phyloP scores from a whole-genome alignment of 176 grass and related monocot species.

The Thalia dealbata region DNA sequence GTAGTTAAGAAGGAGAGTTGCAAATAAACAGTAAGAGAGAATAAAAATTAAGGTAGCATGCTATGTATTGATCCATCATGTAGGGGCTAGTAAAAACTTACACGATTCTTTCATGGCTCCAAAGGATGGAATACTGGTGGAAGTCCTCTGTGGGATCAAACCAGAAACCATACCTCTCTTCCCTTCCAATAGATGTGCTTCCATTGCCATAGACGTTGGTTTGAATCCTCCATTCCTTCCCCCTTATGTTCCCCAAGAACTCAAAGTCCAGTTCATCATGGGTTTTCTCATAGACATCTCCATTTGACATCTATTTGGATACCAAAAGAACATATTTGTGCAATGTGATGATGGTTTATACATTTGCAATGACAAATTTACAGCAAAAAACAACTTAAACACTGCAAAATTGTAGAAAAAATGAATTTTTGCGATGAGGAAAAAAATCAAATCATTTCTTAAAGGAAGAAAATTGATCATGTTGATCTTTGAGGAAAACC shows the following conservation, averaged over 20 bases:
- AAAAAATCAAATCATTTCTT: too few species aligned
- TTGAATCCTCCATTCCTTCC: conserved; percentile 74
- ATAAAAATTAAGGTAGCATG: background rate
- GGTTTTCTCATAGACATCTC: conserved; percentile 67
- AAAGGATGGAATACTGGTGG: conserved; percentile 95
- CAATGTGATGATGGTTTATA: too few species aligned
- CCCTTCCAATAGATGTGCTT: conserved; percentile 59
- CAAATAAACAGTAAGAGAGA: background rate
- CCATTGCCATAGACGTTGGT: conserved; percentile 88
- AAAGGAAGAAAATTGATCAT: too few species aligned
- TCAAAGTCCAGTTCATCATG: conserved; percentile 98
- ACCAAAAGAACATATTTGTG: background rate
- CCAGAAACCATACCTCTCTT: conserved; percentile 85
- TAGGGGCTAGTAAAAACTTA: conserved; percentile 16
- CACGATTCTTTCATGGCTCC: conserved; percentile 52
- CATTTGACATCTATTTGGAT: conserved; percentile 59
- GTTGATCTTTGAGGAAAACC: too few species aligned
- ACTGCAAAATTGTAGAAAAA: too few species aligned
- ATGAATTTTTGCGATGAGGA: too few species aligned
- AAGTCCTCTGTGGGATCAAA: conserved; percentile 83
- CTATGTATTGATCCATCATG: background rate
- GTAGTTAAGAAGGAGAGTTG: too few species aligned
- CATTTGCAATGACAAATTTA: too few species aligned
- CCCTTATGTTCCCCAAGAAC: conserved; percentile 87
- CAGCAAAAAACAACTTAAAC: too few species aligned